Evolutionary conservation across 192 early-diverging fungal genomes (phyloP).

Genomic region (Paraglomus occultum): DNA sequence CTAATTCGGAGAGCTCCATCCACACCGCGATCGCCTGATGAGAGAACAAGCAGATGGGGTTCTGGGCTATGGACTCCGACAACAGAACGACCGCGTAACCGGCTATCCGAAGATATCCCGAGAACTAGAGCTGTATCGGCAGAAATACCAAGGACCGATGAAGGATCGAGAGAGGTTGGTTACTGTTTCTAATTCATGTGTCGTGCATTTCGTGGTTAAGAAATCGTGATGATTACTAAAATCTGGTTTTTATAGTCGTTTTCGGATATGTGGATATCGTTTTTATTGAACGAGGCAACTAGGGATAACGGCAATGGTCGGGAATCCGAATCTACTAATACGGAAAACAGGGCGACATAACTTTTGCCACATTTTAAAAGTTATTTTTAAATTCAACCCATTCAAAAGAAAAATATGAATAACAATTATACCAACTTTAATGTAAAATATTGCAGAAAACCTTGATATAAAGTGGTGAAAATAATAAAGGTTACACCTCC

Average conservation of each 20-base stretch:
- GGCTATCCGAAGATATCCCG: conserved; percentile 39
- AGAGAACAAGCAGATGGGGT: conserved; percentile 15
- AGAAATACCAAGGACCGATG: not conserved
- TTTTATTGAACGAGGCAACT: conserved; percentile 67
- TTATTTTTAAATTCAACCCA: too few species aligned
- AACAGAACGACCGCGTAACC: conserved; percentile 45
- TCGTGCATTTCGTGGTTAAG: not conserved
- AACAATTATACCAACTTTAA: too few species aligned
- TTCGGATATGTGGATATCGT: conserved; percentile 79
- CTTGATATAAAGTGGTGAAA: too few species aligned
- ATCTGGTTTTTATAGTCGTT: conserved; percentile 52
- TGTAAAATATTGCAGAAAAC: too few species aligned
- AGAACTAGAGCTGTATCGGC: not conserved
- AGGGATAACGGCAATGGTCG: conserved; percentile 24
- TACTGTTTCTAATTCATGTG: not conserved
- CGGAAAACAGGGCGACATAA: too few species aligned
- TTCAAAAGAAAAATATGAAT: too few species aligned
- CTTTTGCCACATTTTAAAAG: too few species aligned
- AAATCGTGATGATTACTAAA: too few species aligned
- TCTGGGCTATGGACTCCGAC: conserved; percentile 44
- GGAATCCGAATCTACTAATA: too few species aligned
- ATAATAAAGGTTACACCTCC: too few species aligned
- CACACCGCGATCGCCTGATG: conserved; percentile 34
- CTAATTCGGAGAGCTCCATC: conserved; percentile 63
- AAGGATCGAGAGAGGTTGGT: conserved; percentile 30